Conservation (phyloP, 208 protist genomes). For the Trypanosoma melophagium region DNA sequence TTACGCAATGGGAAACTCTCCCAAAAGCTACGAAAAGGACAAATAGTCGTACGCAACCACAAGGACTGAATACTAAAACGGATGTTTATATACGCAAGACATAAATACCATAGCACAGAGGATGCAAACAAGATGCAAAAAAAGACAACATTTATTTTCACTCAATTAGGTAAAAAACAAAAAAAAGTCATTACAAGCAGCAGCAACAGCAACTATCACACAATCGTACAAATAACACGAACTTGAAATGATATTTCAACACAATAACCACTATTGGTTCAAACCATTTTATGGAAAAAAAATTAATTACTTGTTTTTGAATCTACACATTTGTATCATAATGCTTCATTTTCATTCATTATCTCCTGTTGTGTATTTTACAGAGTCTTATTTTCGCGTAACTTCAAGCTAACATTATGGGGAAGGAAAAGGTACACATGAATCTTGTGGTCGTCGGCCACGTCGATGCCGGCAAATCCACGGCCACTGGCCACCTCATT, state of each 20-base stretch:
- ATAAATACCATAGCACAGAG: neutral
- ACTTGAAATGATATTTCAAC: too few species aligned
- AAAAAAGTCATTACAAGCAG: too few species aligned
- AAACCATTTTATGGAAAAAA: too few species aligned
- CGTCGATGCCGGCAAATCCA: conserved; percentile 91
- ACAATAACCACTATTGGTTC: too few species aligned
- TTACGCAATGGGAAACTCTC: conserved; percentile 30
- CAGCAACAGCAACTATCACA: too few species aligned
- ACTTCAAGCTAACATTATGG: conserved; percentile 27
- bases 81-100: conserved; percentile 1
- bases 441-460: conserved; percentile 73
- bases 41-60: conserved; percentile 38
- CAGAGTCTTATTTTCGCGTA: neutral
- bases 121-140: neutral
- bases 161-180: too few species aligned
- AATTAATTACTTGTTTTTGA: too few species aligned
- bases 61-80: conserved; percentile 32
- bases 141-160: too few species aligned
- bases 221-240: too few species aligned
- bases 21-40: conserved; percentile 43
- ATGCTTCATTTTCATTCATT: conserved; percentile 6
- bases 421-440: conserved; percentile 70
- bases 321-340: too few species aligned
- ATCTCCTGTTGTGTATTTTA: conserved; percentile 11
- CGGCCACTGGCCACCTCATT: conserved; percentile 89